Base-by-base conservation (phyloP, 78 protist species). In the slime mould (Dictyostelium discoideum) region DNA sequence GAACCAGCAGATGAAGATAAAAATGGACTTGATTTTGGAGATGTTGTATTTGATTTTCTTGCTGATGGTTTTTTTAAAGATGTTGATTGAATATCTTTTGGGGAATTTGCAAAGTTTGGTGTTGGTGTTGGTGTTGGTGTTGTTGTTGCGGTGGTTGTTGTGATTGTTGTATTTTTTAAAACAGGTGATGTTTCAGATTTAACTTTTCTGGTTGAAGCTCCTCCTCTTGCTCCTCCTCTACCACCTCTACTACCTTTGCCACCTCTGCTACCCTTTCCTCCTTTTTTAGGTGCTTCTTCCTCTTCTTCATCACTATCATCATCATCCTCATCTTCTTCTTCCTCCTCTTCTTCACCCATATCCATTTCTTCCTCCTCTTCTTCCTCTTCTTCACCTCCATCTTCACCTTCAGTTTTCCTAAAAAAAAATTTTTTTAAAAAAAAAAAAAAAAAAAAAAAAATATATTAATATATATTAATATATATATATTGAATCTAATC, bases 281-380 rank as follows among this genome's bases (percentile, higher is more conserved):
- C 85, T 54, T 84, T 82, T 67, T 84, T 82, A 16, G 89, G 80
- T 65, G 73, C 94, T 46, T 82, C 85, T 26, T 80, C 88, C 11
- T 89, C 87, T 13, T 80, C 88, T 6, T 89, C 93, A 0, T 87
- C 94, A 5, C 84, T 86, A 0, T 89, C 94, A 22, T 67, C 76
- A 3, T 89, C 94, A 14, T 78, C 85, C 20, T 89, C 94, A 6
- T 82, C 85, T 3, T 89, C 94, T 8, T 73, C 78, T 5, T 80
- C 86, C 7, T 67, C 82, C 10, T 89, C 94, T n/a, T 89, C 94
- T 6, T 89, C 94, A 22, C 65, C 94, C 37, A 89, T 89, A 89
- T 89, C 80, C 94, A 89, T 89, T 78, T 89, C 94, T n/a, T 63
- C 50, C 4, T 85, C 89, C 29, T 85, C 89, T 67, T 85, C 80